Base-by-base conservation (phyloP, 2,329 filamentous ascomycete species). In the Calonectria pauciramosa region DNA sequence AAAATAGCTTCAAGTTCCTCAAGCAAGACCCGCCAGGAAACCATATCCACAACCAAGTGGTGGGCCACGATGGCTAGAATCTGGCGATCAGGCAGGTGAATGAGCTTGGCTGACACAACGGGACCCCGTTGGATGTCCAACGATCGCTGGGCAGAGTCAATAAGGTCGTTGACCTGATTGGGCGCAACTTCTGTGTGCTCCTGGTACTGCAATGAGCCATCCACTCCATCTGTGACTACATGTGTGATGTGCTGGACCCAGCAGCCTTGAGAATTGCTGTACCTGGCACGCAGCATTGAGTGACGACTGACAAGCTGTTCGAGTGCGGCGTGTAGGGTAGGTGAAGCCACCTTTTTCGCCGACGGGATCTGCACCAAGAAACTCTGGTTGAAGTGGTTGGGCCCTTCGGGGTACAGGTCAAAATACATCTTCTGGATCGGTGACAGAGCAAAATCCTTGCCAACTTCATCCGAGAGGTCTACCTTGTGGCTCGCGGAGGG, bases 371-470 rank as follows among this genome's bases (percentile, higher is more conserved):
- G 81, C 6, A 88, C 78, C 4, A 84, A 82, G 66, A 86, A 87
- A 34, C 84, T 87, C 75, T 89, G 87, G 75, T 88, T 87, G 81
- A 87, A 88, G 65, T 85, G 84, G 38, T 85, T 79, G 1, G 82
- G 82, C 2, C 74, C 52, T 2, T 75, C 67, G 3, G 68, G 72
- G 32, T 84, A 79, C 0, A 18, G 74, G 68, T 63, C 83, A 71
- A 88, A 86, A 71, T 85, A 87, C 68, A 87, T 80, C 38, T 83
- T 79, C 75, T 88, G 87, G 26, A 88, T 86, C 0, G 88, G 88
- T 2, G 86, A 86, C 1, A 89, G 81, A 0, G 81, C 76, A 69
- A 87, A 89, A 47, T 47, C 41, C 41, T 47, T 47, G 41, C n/a
- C 4, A 38, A 18, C 20, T 28, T 49, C 44, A 23, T 60, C 54